Conservation (phyloP, 1,139 yeast species). For the Geotrichum histeridarum region DNA sequence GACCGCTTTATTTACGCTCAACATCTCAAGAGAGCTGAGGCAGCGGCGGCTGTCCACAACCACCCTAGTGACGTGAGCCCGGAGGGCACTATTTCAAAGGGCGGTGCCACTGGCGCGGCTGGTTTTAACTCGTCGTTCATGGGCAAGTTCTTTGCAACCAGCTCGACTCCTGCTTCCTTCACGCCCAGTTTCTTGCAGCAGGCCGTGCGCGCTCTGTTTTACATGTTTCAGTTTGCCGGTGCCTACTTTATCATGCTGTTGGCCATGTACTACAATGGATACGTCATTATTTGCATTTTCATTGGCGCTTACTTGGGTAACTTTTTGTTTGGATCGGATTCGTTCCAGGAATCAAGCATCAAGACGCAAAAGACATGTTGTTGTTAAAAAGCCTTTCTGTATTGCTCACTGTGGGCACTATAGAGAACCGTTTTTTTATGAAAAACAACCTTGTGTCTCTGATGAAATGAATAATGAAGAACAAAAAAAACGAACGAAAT, state of each 20-base stretch:
- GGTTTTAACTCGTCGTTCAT: background rate
- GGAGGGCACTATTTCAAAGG: background rate
- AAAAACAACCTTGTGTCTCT: slow-evolving; percentile 45
- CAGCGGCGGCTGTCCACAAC: background rate
- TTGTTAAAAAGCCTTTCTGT: no score
- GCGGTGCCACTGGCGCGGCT: background rate
- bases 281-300: slow-evolving; percentile 56
- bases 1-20: slow-evolving; percentile 41
- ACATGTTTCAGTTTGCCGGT: slow-evolving; percentile 56
- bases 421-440: slow-evolving; percentile 41
- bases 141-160: background rate
- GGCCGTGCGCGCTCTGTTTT: slow-evolving; percentile 45
- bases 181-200: slow-evolving; percentile 47
- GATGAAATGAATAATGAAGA: background rate
- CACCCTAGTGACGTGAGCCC: background rate
- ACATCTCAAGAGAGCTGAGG: background rate
- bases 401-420: no score
- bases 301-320: slow-evolving; percentile 60
- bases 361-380: slow-evolving; percentile 19
- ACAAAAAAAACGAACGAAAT: background rate
- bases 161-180: background rate
- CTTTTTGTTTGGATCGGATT: slow-evolving; percentile 33
- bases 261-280: slow-evolving; percentile 72
- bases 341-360: slow-evolving; percentile 9
- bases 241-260: slow-evolving; percentile 63